These are phyloP conservation scores for Auricularia sp. DNA, from an alignment of 768 basidiomycete genomes.

Conservation along the genomic window DNA sequence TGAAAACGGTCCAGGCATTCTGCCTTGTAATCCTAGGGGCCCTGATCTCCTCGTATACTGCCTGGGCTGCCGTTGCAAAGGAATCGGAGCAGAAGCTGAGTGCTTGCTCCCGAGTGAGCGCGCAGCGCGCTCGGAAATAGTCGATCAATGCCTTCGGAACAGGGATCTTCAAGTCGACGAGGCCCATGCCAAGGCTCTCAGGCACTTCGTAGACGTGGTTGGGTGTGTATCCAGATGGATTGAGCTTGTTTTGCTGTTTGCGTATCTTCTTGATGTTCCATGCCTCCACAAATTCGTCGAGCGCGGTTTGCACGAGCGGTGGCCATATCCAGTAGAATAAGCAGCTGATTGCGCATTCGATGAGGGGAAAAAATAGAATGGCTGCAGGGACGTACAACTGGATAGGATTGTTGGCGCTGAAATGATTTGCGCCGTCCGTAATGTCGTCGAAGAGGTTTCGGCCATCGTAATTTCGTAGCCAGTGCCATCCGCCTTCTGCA, in stretches of 20 bases:
- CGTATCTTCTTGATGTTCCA: slow-evolving; percentile 24
- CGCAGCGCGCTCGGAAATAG: too few species aligned
- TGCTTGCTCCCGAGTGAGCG: too few species aligned
- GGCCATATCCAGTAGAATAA: slow-evolving; percentile 27
- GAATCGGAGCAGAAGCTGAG: too few species aligned
- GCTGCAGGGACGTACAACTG: slow-evolving; percentile 9
- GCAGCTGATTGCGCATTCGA: slow-evolving; percentile 9
- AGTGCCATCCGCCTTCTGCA: slow-evolving; percentile 22
- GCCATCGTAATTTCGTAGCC: slow-evolving; percentile 14
- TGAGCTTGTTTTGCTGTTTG: slow-evolving; percentile 14
- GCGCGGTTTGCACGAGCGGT: slow-evolving; percentile 18
- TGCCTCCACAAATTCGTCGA: slow-evolving; percentile 18
- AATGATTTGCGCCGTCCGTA: slow-evolving; percentile 5
- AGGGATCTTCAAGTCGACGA: too few species aligned
- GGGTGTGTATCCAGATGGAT: slow-evolving; percentile 21
- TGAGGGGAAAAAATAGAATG: background rate
- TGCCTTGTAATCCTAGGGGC: too few species aligned
- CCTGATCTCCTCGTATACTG: too few species aligned
- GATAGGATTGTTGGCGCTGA: slow-evolving; percentile 6
- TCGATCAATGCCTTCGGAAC: too few species aligned
- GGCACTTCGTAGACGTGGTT: background rate
- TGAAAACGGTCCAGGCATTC: too few species aligned
- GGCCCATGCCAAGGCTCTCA: too few species aligned
- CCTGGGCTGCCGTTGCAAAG: too few species aligned
- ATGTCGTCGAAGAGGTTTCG: slow-evolving; percentile 12